Conservation (phyloP, 2,329 filamentous ascomycete genomes). For the Penicillium sp. region DNA sequence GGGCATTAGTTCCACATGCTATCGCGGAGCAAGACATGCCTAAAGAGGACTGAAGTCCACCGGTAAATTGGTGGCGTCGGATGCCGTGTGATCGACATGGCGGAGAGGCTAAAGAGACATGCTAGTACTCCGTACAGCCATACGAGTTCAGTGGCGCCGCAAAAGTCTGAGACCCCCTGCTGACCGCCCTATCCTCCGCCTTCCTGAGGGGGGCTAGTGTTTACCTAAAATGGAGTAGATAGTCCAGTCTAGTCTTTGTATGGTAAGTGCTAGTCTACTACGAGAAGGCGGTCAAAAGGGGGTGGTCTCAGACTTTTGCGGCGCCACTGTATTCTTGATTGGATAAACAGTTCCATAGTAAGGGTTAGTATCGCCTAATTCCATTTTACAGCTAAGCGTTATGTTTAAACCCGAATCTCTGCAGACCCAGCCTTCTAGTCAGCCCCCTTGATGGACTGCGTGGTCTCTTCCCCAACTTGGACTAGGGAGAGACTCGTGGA, state of each 20-base stretch:
- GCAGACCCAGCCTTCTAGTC: neutral
- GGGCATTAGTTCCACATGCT: neutral
- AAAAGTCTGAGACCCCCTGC: too few species aligned
- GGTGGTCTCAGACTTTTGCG: too few species aligned
- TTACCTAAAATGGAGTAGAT: too few species aligned
- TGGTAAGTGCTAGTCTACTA: too few species aligned
- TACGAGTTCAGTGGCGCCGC: slow-evolving; percentile 2
- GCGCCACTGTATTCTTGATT: neutral
- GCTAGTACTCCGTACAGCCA: neutral
- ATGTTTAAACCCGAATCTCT: neutral
- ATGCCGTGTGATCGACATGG: slow-evolving; percentile 23
- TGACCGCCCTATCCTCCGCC: too few species aligned
- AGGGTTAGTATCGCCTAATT: neutral
- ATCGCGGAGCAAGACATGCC: neutral
- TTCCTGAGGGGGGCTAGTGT: too few species aligned
- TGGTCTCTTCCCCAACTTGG: neutral
- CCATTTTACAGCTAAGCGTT: neutral
- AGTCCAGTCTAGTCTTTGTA: too few species aligned
- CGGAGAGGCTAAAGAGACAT: slow-evolving; percentile 7
- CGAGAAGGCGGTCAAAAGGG: too few species aligned
- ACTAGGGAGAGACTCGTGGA: neutral
- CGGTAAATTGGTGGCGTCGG: slow-evolving; percentile 22
- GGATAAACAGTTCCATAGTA: neutral
- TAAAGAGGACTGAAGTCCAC: neutral
- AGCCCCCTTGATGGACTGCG: neutral